Evolutionary conservation across 2,329 filamentous ascomycete genomes (phyloP).

Genomic region (Botryosphaeria dothidea): DNA sequence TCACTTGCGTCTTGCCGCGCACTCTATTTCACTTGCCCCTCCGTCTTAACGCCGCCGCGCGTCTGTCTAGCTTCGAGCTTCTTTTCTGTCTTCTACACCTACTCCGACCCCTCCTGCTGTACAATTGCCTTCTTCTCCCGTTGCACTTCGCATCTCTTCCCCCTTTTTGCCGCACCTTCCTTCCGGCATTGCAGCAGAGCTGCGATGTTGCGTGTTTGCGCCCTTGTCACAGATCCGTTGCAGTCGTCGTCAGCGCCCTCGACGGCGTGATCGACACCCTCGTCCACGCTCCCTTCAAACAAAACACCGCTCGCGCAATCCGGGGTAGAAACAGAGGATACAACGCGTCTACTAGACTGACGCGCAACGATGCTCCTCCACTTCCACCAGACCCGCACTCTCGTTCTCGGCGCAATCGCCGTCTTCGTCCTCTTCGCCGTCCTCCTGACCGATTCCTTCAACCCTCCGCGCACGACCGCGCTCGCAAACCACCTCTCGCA

Average conservation of each 20-base stretch:
- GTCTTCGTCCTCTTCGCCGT: not conserved
- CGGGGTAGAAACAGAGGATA: too few species aligned
- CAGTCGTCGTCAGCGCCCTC: not conserved
- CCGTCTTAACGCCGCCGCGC: not conserved
- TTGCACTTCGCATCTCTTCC: not conserved
- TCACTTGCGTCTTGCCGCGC: not conserved
- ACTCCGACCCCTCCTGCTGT: too few species aligned
- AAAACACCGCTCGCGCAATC: not conserved
- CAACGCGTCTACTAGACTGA: too few species aligned
- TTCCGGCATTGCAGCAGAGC: not conserved
- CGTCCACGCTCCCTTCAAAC: not conserved
- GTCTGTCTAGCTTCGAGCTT: not conserved
- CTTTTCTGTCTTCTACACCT: not conserved
- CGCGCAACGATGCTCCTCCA: slow-evolving; percentile 6
- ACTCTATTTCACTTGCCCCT: not conserved
- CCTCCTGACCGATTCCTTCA: not conserved
- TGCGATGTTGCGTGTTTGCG: not conserved
- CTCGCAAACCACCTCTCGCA: not conserved
- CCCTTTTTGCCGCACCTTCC: not conserved
- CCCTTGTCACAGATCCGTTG: not conserved
- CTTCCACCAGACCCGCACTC: slow-evolving; percentile 10
- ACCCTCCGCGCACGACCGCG: not conserved
- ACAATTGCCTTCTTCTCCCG: too few species aligned
- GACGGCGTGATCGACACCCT: not conserved
- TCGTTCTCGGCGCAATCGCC: not conserved